These are phyloP conservation scores for Schwanniomyces vanrijiae DNA, from an alignment of 805 yeast genomes.

Conservation along the genomic window DNA sequence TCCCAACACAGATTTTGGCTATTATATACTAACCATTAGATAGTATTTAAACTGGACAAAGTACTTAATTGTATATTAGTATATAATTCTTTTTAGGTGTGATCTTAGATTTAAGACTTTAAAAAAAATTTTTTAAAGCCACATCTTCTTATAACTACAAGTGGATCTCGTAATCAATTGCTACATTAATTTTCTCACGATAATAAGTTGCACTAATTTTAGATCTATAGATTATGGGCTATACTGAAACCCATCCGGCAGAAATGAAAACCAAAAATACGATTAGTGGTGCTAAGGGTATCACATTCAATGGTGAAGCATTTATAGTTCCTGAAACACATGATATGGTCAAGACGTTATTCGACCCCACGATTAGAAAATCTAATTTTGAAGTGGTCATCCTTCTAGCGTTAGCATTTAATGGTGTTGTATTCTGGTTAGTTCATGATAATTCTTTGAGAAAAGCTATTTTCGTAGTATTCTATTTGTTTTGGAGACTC, in stretches of 20 bases:
- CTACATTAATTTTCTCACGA: background rate
- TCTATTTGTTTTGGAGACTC: slow-evolving; percentile 73
- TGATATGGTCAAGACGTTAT: slow-evolving; percentile 79
- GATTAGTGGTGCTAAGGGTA: slow-evolving; percentile 36
- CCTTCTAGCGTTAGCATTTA: slow-evolving; percentile 36
- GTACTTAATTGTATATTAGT: background rate
- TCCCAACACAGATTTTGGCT: background rate
- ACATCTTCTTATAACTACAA: background rate
- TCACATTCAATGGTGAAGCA: slow-evolving; percentile 44
- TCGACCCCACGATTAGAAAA: slow-evolving; percentile 73
- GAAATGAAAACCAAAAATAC: slow-evolving; percentile 13
- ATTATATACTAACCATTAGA: background rate
- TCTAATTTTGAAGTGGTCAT: slow-evolving; percentile 66
- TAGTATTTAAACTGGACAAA: background rate
- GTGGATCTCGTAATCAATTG: background rate
- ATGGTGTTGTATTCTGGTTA: slow-evolving; percentile 29
- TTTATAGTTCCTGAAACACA: slow-evolving; percentile 63
- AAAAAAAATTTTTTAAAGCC: background rate
- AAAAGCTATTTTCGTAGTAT: slow-evolving; percentile 44
- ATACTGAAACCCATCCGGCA: background rate
- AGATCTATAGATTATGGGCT: background rate
- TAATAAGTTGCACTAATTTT: background rate
- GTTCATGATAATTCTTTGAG: slow-evolving; percentile 22
- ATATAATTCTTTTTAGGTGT: background rate
- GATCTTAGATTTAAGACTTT: background rate